Conservation (phyloP, 2,329 filamentous ascomycete species). For the Aspergillus caelatus region DNA sequence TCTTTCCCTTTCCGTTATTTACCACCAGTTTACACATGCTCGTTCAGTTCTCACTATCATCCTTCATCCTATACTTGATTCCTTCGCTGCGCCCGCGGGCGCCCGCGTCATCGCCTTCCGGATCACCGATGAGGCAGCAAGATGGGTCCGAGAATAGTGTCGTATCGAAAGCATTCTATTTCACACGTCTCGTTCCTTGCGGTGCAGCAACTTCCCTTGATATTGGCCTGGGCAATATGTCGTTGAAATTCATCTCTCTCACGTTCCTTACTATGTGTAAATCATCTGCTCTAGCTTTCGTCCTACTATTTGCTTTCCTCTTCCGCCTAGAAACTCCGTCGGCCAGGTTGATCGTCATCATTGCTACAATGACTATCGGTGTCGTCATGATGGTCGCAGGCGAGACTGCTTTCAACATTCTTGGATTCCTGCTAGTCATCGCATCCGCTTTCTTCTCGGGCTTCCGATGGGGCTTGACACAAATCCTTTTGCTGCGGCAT, state of each 20-base stretch:
- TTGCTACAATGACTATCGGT: constrained; percentile 86
- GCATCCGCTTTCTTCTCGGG: constrained; percentile 92
- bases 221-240: constrained; percentile 94
- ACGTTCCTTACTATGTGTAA: constrained; percentile 99
- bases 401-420: constrained; percentile 82
- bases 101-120: constrained; percentile 27
- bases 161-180: constrained; percentile 88
- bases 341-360: constrained; percentile 81
- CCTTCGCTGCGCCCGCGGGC: constrained; percentile 75
- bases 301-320: constrained; percentile 90
- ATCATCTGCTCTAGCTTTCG: constrained; percentile 92
- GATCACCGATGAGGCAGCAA: constrained; percentile 47
- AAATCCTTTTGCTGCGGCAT: constrained; percentile 91
- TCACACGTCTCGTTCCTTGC: constrained; percentile 88
- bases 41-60: constrained; percentile 83
- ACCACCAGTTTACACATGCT: constrained; percentile 95
- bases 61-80: constrained; percentile 76
- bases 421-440: constrained; percentile 91
- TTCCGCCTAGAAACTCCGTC: constrained; percentile 90
- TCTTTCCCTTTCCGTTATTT: constrained; percentile 94
- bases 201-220: constrained; percentile 91
- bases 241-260: constrained; percentile 90
- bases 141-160: constrained; percentile 53
- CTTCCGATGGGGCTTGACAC: constrained; percentile 97
- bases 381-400: constrained; percentile 99